Conservation (phyloP, 257 asterid genomes). For the Pogostemon cablin region DNA sequence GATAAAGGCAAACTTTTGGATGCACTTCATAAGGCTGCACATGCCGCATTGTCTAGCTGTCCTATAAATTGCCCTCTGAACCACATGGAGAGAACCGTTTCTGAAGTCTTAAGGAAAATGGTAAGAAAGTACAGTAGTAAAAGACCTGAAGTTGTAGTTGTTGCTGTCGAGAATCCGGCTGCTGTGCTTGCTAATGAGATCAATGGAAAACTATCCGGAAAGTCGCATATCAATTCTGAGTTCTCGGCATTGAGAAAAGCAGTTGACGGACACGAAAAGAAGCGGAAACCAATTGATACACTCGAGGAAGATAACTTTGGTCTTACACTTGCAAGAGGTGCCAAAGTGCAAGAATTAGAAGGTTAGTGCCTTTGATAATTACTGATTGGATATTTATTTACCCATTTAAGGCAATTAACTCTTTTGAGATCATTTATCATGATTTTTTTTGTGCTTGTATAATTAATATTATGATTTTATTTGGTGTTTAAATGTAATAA, state of each 20-base stretch:
- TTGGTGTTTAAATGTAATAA: too few relatives aligned
- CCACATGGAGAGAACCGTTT: conserved; percentile 91
- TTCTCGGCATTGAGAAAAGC: conserved; percentile 59
- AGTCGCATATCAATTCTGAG: conserved; percentile 49
- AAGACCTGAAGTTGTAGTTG: conserved; percentile 89
- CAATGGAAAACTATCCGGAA: conserved; percentile 68
- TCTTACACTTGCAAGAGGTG: conserved; percentile 41
- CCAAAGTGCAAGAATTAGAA: conserved; percentile 49
- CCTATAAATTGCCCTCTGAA: conserved; percentile 77
- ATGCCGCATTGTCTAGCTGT: conserved; percentile 93
- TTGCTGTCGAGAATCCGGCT: conserved; percentile 84
- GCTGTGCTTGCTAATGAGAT: conserved; percentile 88
- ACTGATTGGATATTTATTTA: not conserved
- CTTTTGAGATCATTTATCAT: too few relatives aligned
- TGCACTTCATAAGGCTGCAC: conserved; percentile 95
- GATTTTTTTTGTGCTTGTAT: too few relatives aligned
- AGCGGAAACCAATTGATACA: conserved; percentile 40
- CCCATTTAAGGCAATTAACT: too few relatives aligned
- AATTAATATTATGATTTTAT: too few relatives aligned
- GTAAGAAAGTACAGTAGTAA: conserved; percentile 93
- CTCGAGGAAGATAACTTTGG: conserved; percentile 53
- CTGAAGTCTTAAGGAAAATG: conserved; percentile 89
- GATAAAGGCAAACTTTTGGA: conserved; percentile 97
- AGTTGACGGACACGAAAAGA: conserved; percentile 56
- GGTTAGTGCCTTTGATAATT: conserved; percentile 47